phyloP scores from a whole-genome alignment of 345 rosid genomes.

The Psidium friedrichsthalianum region DNA sequence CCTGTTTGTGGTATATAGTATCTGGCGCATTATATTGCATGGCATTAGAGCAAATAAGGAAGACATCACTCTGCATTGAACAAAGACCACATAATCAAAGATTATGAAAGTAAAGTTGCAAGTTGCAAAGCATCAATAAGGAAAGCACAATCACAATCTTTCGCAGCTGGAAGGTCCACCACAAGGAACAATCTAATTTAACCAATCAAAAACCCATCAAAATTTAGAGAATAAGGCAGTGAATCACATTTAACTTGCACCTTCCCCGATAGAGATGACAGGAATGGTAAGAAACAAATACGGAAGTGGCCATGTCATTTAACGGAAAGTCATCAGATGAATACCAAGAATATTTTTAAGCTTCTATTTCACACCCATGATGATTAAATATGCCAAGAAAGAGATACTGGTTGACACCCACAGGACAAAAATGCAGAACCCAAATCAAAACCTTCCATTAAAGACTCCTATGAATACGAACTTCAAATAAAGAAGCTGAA shows the following conservation, averaged over 20 bases:
- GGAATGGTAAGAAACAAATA: not conserved
- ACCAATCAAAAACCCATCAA: not conserved
- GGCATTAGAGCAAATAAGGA: slow-evolving; percentile 75
- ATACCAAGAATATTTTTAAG: not conserved
- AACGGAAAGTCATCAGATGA: not conserved
- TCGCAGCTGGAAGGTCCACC: not conserved
- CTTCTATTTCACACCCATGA: not conserved
- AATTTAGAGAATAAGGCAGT: not conserved
- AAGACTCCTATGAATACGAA: not conserved
- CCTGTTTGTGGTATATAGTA: slow-evolving; percentile 72
- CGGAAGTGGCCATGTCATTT: not conserved
- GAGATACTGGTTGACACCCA: not conserved
- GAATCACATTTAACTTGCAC: not conserved
- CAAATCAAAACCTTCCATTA: not conserved
- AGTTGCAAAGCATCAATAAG: not conserved
- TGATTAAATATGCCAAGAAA: not conserved
- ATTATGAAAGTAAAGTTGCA: not conserved
- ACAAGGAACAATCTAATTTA: not conserved
- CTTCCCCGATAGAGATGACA: not conserved
- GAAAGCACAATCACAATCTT: not conserved
- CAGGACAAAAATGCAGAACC: not conserved
- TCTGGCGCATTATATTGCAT: slow-evolving; percentile 78
- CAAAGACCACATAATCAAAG: not conserved
- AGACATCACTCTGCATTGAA: slow-evolving; percentile 58
- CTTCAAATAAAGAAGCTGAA: not conserved